phyloP scores from a whole-genome alignment of 116 monocot species.

The Iris pallida region DNA sequence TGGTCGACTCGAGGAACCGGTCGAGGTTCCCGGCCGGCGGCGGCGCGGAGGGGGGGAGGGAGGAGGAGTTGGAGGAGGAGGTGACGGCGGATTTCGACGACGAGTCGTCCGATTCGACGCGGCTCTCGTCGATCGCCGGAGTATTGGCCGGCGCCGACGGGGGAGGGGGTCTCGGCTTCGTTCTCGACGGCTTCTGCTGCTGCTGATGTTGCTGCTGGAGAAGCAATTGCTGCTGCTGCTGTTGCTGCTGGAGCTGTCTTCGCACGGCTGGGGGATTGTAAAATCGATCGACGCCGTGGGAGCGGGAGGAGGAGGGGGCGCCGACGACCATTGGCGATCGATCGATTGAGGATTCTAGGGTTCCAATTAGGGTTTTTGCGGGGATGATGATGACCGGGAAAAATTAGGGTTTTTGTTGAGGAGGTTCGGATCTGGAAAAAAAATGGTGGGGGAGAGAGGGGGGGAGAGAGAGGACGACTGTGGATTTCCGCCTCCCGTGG shows the following conservation, averaged over 20 bases:
- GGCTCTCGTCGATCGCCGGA: conserved; percentile 34
- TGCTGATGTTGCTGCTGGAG: conserved; percentile 21
- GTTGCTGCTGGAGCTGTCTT: conserved; percentile 33
- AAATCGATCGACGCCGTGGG: conserved; percentile 60
- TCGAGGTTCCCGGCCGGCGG: conserved; percentile 56
- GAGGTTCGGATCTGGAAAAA: conserved; percentile 29
- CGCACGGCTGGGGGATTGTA: conserved; percentile 62
- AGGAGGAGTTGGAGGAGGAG: conserved; percentile 26
- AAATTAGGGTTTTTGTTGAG: conserved; percentile 33
- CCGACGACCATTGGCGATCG: conserved; percentile 29
- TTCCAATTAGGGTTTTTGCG: neutral
- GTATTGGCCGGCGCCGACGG: neutral
- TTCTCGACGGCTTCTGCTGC: conserved; percentile 16
- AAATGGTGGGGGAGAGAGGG: neutral
- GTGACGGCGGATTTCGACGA: conserved; percentile 57
- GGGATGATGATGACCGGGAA: neutral
- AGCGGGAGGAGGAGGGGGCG: conserved; percentile 38
- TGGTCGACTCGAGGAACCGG: conserved; percentile 69
- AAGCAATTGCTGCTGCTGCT: conserved; percentile 24
- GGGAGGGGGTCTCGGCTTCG: conserved; percentile 12
- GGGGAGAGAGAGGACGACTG: conserved; percentile 17
- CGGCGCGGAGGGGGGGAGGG: conserved; percentile 39
- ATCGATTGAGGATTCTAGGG: neutral
- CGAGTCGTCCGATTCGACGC: conserved; percentile 52
- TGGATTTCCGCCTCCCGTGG: conserved; percentile 36